Evolutionary conservation across 73 alveolate species (phyloP), one percentile per base, ranked within the genome.

Genomic region (Paraurostyla sp.): DNA sequence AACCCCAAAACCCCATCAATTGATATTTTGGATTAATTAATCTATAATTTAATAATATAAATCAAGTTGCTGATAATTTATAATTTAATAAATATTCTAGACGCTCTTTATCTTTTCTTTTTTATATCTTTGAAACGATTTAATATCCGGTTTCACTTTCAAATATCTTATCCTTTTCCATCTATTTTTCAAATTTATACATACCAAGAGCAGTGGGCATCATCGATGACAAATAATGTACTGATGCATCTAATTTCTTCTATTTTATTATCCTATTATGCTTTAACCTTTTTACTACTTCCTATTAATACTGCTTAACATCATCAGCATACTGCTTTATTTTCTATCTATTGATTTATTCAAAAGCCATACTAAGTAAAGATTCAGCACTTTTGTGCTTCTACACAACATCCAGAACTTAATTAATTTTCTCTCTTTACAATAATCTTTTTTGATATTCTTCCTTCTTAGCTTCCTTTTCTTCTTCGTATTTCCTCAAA

Each of bases 151-250:
- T 78, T 11, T 78, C 33, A 52, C 62, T 78, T 33, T 50, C 56
- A 54, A 78, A 78, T n/a, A 54, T 60, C 35, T 78, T 78, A 78
- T 78, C 89, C 32, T 54, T 78, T 29, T 29, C 52, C 89, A 78
- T 78, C 22, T 27, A 3, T 32, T 78, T 78, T 54, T 3, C 22
- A 35, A 78, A 78, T 36, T 35, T 78, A 35, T 78, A 60, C 89
- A 78, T 78, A 4, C 40, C 80, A 43, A 78, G 29, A 51, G 89
- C 89, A 35, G 89, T 18, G 63, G 89, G 89, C 0, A 51, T 57
- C 80, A 78, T 51, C 0, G 89, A 78, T 9, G 89, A 76, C n/a
- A 78, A 27, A 38, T 52, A 78, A 0, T 59, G 7, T 9, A 54
- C 78, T 3, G 22, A 51, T 0, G 30, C 59, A 36, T 78, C 89